Percentiles rank a stretch among this genome's conserved stretches.
phyloP scores from a whole-genome alignment of 208 protist genomes.

The Trypanosoma mega region DNA sequence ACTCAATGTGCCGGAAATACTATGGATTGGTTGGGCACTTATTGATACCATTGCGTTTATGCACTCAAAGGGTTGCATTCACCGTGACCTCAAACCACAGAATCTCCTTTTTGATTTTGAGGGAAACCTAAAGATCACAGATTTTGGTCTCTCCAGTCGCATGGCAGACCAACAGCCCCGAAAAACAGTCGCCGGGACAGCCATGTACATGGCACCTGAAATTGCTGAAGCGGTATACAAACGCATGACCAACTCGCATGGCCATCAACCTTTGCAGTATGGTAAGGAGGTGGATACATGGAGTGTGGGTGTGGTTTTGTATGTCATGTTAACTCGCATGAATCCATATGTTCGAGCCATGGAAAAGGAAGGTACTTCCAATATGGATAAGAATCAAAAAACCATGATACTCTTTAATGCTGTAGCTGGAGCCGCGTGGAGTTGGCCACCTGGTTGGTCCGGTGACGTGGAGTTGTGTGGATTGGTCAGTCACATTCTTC shows the following conservation, averaged over 20 bases:
- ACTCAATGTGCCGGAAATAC: conserved; percentile 68
- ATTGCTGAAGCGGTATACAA: conserved; percentile 86
- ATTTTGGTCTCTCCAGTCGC: conserved; percentile 88
- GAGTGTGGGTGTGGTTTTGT: conserved; percentile 88
- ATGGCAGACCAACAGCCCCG: conserved; percentile 75
- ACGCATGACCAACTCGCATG: conserved; percentile 56
- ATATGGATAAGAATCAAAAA: conserved; percentile 72
- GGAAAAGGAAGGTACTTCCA: conserved; percentile 41
- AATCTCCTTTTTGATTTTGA: conserved; percentile 91
- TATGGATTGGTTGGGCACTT: conserved; percentile 86
- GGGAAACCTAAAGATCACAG: conserved; percentile 91
- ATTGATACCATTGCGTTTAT: conserved; percentile 83
- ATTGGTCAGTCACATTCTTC: conserved; percentile 68
- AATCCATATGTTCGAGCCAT: conserved; percentile 83
- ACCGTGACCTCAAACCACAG: conserved; percentile 89
- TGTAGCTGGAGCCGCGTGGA: conserved; percentile 72
- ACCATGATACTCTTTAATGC: conserved; percentile 71
- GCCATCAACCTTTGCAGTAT: conserved; percentile 59
- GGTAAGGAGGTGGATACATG: conserved; percentile 88
- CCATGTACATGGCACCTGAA: conserved; percentile 92
- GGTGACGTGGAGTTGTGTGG: conserved; percentile 58
- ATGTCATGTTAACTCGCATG: conserved; percentile 82
- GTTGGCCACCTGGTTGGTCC: conserved; percentile 67
- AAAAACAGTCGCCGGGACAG: conserved; percentile 87
- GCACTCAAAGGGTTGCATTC: conserved; percentile 86